Evolutionary conservation across 2,329 filamentous ascomycete genomes (phyloP).

Genomic region (Claviceps arundinis): DNA sequence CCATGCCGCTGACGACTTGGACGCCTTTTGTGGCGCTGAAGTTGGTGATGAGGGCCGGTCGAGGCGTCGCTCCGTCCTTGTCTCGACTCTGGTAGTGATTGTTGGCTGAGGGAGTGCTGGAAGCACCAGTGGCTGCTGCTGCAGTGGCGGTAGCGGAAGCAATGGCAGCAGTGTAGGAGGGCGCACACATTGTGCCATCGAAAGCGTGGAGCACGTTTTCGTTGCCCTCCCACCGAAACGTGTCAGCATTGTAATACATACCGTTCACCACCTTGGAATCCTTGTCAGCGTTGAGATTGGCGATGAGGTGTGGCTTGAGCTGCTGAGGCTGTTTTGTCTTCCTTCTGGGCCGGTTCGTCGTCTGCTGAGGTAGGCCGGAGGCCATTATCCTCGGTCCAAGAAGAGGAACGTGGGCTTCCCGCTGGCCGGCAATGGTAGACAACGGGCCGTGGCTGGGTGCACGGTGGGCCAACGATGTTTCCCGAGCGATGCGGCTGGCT

Average conservation of each 20-base stretch:
- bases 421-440: slow-evolving; percentile 40
- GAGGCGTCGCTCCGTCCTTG: slow-evolving; percentile 44
- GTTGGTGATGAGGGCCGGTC: slow-evolving; percentile 79
- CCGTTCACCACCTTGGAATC: slow-evolving; percentile 72
- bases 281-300: slow-evolving; percentile 61
- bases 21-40: slow-evolving; percentile 74
- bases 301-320: slow-evolving; percentile 75
- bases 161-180: slow-evolving; percentile 27
- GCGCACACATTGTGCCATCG: slow-evolving; percentile 47
- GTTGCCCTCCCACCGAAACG: slow-evolving; percentile 91
- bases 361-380: slow-evolving; percentile 22
- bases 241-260: slow-evolving; percentile 86
- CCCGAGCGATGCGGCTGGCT: slow-evolving; percentile 51
- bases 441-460: slow-evolving; percentile 39
- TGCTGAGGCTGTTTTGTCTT: slow-evolving; percentile 46
- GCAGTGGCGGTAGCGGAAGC: slow-evolving; percentile 10
- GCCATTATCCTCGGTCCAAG: slow-evolving; percentile 33
- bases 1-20: slow-evolving; percentile 94
- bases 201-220: slow-evolving; percentile 75
- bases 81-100: slow-evolving; percentile 32
- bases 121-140: not conserved
- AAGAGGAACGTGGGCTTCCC: slow-evolving; percentile 38
- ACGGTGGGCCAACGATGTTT: slow-evolving; percentile 48
- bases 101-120: not conserved
- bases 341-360: slow-evolving; percentile 40